Conservation (phyloP, 2,329 filamentous ascomycete species). For the Arthrobotrys pseudoclavata region DNA sequence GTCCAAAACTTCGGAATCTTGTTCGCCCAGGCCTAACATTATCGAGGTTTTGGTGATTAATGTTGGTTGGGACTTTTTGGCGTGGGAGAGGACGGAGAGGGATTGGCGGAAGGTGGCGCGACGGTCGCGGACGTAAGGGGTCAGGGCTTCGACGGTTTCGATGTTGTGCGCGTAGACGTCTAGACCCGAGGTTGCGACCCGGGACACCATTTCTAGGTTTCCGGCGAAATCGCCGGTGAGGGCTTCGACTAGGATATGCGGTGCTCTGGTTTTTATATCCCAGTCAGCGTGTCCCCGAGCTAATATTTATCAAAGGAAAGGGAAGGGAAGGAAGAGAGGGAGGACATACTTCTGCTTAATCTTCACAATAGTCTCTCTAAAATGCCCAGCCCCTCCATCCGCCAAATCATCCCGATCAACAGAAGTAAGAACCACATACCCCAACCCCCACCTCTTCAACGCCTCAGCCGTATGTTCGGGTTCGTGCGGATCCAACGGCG, state of each 20-base stretch:
- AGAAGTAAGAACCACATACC: slow-evolving; percentile 93
- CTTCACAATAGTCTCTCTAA: slow-evolving; percentile 91
- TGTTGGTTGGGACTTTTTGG: slow-evolving; percentile 80
- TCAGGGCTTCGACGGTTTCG: slow-evolving; percentile 92
- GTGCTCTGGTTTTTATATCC: slow-evolving; percentile 70
- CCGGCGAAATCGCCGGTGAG: slow-evolving; percentile 89
- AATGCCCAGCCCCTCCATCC: slow-evolving; percentile 90
- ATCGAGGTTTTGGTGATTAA: slow-evolving; percentile 99
- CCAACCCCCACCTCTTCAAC: slow-evolving; percentile 89
- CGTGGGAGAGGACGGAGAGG: slow-evolving; percentile 81
- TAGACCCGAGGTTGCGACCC: slow-evolving; percentile 87
- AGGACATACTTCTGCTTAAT: slow-evolving; percentile 81
- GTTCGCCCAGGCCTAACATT: slow-evolving; percentile 96
- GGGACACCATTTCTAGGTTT: slow-evolving; percentile 84
- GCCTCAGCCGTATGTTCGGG: slow-evolving; percentile 97
- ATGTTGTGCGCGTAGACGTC: slow-evolving; percentile 98
- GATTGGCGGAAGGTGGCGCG: slow-evolving; percentile 91
- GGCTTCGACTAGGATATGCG: slow-evolving; percentile 83
- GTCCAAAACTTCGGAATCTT: slow-evolving; percentile 84
- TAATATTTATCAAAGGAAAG: too few relatives aligned
- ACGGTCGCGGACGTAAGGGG: slow-evolving; percentile 89
- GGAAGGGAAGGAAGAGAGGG: background rate
- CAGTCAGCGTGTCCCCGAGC: too few relatives aligned
- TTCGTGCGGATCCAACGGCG: slow-evolving; percentile 92
- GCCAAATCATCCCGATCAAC: slow-evolving; percentile 93